Conservation (phyloP, 352 stramenopile genomes). For the Phytophthora kernoviae region DNA sequence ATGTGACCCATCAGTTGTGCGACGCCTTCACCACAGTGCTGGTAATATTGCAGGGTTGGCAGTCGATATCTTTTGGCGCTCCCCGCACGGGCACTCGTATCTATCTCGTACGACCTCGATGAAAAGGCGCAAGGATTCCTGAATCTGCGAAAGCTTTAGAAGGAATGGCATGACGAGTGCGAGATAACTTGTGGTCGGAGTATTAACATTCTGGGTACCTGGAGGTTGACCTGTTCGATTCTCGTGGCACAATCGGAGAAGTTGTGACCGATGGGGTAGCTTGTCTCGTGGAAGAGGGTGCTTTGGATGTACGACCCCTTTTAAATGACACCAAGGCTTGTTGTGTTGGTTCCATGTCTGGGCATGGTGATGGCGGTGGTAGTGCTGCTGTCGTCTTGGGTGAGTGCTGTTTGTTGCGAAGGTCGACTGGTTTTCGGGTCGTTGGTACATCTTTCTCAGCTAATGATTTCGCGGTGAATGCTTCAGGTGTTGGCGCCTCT, state of each 20-base stretch:
- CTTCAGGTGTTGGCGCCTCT: constrained; percentile 2
- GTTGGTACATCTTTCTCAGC: not conserved
- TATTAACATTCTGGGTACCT: not conserved
- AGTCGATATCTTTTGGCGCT: constrained; percentile 60
- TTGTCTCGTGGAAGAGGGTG: constrained; percentile 27
- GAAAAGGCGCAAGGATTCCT: constrained; percentile 75
- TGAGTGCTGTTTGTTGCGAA: constrained; percentile 9
- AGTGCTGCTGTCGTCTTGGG: constrained; percentile 16
- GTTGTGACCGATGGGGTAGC: constrained; percentile 16
- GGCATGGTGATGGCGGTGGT: constrained; percentile 7
- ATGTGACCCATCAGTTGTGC: constrained; percentile 6
- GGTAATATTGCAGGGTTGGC: constrained; percentile 61
- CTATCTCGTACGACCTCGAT: constrained; percentile 69
- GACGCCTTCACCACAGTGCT: constrained; percentile 58
- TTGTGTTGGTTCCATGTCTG: constrained; percentile 4
- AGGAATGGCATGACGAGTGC: too few species aligned
- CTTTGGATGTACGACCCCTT: constrained; percentile 14
- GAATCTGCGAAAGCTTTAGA: constrained; percentile 73
- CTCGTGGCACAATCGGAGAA: constrained; percentile 7
- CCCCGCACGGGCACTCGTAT: constrained; percentile 47
- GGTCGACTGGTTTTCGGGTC: constrained; percentile 5
- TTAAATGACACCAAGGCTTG: constrained; percentile 1
- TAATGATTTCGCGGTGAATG: constrained; percentile 13
- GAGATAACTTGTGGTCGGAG: not conserved
- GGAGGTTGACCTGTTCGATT: not conserved